Evolutionary conservation across 768 basidiomycete species (phyloP).

Genomic region (Tricholoma bakamatsutake): DNA sequence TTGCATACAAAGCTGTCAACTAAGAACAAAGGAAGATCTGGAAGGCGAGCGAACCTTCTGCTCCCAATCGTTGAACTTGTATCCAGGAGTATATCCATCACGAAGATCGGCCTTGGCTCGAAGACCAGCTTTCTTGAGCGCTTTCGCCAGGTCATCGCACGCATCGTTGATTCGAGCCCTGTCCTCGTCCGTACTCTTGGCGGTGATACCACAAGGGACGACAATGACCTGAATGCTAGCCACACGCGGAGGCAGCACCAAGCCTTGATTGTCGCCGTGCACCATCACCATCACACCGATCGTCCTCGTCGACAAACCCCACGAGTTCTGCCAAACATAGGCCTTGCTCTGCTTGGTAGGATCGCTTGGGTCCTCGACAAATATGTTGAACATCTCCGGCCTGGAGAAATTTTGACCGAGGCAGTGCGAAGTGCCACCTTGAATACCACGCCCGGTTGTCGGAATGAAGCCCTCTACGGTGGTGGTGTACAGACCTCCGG

Average conservation of each 20-base stretch:
- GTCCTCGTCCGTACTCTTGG: slow-evolving; percentile 66
- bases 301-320: slow-evolving; percentile 94
- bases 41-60: slow-evolving; percentile 60
- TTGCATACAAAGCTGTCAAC: slow-evolving; percentile 23
- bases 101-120: slow-evolving; percentile 87
- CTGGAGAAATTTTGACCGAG: slow-evolving; percentile 98
- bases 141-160: slow-evolving; percentile 72
- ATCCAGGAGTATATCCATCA: slow-evolving; percentile 96
- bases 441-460: slow-evolving; percentile 94
- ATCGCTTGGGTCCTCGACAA: slow-evolving; percentile 90
- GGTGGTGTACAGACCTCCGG: slow-evolving; percentile 96
- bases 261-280: slow-evolving; percentile 95
- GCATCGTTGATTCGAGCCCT: slow-evolving; percentile 67
- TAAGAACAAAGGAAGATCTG: not conserved
- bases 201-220: slow-evolving; percentile 93
- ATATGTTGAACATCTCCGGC: slow-evolving; percentile 96
- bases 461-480: slow-evolving; percentile 98
- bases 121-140: slow-evolving; percentile 66
- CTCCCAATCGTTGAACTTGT: slow-evolving; percentile 99
- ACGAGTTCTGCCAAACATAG: slow-evolving; percentile 97
- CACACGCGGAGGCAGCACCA: slow-evolving; percentile 96
- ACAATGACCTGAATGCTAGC: slow-evolving; percentile 89
- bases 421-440: slow-evolving; percentile 96
- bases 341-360: slow-evolving; percentile 60
- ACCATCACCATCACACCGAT: slow-evolving; percentile 99